Conservation (phyloP, 2,329 filamentous ascomycete genomes). For the Scleromitrula shiraiana region DNA sequence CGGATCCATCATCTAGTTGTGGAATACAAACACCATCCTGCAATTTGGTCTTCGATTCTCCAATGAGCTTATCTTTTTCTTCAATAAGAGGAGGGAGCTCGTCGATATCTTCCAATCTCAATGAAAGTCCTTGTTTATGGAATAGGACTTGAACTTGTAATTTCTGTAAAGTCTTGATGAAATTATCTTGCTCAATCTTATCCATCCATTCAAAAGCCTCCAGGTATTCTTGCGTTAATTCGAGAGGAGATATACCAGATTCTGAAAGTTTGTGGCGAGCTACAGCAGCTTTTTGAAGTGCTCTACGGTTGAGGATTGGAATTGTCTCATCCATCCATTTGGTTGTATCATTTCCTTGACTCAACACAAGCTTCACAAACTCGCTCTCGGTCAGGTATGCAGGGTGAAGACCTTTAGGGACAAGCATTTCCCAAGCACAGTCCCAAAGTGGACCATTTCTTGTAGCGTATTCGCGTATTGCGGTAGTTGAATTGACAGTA, state of each 20-base stretch:
- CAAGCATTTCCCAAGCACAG: constrained; percentile 10
- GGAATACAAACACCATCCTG: constrained; percentile 1
- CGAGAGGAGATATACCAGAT: constrained; percentile 13
- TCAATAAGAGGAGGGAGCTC: background rate
- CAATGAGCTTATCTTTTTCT: constrained; percentile 1
- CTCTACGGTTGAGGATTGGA: constrained; percentile 3
- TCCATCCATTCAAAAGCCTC: constrained; percentile 15
- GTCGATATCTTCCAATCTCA: constrained; percentile 9
- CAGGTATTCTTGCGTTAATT: constrained; percentile 8
- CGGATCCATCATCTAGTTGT: background rate
- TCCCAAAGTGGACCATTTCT: constrained; percentile 12
- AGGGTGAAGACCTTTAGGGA: constrained; percentile 12
- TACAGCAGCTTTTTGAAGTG: constrained; percentile 7
- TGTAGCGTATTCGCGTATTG: constrained; percentile 7
- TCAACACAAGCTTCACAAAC: constrained; percentile 12
- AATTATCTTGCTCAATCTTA: constrained; percentile 12
- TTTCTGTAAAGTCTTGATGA: constrained; percentile 8
- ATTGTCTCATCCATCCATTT: constrained; percentile 11
- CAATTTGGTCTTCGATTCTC: constrained; percentile 1
- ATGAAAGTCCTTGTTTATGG: constrained; percentile 8
- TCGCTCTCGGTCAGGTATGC: constrained; percentile 11
- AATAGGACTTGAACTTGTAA: constrained; percentile 6
- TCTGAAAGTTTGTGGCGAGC: constrained; percentile 8
- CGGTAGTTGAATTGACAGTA: constrained; percentile 1
- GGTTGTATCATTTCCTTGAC: constrained; percentile 1